A percentile compares a stretch with the other conserved stretches of the same genome.
These are phyloP conservation scores for Solanum sitiens DNA, from an alignment of 257 asterid species.

Conservation along the genomic window DNA sequence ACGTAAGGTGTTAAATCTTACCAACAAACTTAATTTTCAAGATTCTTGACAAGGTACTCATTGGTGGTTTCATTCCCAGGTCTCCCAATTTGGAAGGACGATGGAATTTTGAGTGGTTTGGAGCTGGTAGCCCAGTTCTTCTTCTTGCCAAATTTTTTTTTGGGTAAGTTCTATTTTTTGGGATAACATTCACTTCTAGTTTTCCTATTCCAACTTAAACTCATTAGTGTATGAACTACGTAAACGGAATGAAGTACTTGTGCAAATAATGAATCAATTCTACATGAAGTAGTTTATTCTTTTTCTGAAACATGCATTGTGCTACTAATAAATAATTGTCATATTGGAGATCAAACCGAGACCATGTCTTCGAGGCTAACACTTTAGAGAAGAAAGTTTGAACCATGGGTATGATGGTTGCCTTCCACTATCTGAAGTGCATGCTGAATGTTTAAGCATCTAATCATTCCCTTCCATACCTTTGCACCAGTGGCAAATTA, in stretches of 20 bases:
- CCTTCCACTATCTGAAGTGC: neutral
- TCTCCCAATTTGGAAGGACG: slow-evolving; percentile 59
- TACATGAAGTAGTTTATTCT: neutral
- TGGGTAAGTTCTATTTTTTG: slow-evolving; percentile 31
- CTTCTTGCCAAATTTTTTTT: slow-evolving; percentile 50
- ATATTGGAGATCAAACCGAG: neutral
- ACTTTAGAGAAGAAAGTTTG: neutral
- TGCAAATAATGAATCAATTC: neutral
- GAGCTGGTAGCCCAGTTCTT: slow-evolving; percentile 65
- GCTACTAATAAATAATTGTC: neutral
- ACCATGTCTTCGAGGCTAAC: neutral
- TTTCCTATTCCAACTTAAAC: neutral
- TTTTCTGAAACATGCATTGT: neutral
- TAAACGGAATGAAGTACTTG: neutral
- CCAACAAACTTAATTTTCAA: neutral
- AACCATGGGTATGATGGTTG: neutral
- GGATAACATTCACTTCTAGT: neutral
- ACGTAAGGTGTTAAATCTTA: slow-evolving; percentile 51
- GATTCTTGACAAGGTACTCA: neutral
- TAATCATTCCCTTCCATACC: neutral
- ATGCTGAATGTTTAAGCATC: neutral
- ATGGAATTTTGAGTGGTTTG: slow-evolving; percentile 80
- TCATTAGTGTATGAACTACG: neutral
- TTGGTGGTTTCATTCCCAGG: slow-evolving; percentile 35
- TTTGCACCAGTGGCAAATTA: neutral